phyloP scores from a whole-genome alignment of 1,284 basidiomycete species.

The Microbotryomycetes sp. region DNA sequence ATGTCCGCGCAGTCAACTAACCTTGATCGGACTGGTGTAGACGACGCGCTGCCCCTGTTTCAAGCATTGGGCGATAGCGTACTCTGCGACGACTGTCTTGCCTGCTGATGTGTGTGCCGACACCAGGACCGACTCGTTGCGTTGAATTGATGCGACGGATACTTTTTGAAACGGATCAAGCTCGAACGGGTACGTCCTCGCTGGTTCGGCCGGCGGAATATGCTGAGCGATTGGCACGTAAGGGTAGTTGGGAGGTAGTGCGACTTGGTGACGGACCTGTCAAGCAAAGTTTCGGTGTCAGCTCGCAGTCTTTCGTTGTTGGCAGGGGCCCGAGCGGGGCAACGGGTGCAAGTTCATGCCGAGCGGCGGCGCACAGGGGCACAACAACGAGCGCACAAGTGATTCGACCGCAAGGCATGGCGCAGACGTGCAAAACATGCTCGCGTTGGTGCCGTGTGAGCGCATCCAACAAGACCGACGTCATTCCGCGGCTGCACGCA shows the following conservation, averaged over 20 bases:
- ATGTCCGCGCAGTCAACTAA: slow-evolving; percentile 44
- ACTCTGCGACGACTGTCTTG: slow-evolving; percentile 98
- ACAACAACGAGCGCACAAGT: background rate
- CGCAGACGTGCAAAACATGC: too few species aligned
- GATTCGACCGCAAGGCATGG: background rate
- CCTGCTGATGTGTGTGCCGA: slow-evolving; percentile 99
- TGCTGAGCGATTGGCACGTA: slow-evolving; percentile 89
- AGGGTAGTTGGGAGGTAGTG: slow-evolving; percentile 83
- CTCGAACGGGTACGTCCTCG: slow-evolving; percentile 87
- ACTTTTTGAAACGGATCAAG: slow-evolving; percentile 97
- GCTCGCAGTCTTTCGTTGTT: background rate
- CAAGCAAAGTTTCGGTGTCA: background rate
- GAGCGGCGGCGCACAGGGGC: slow-evolving; percentile 3
- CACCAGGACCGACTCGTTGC: slow-evolving; percentile 94
- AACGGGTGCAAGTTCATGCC: too few species aligned
- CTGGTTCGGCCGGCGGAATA: slow-evolving; percentile 83
- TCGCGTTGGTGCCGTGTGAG: too few species aligned
- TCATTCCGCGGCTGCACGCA: too few species aligned
- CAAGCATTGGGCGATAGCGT: slow-evolving; percentile 95
- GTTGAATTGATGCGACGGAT: slow-evolving; percentile 87
- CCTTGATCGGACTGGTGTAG: slow-evolving; percentile 99
- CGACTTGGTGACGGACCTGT: slow-evolving; percentile 87
- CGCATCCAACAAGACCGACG: too few species aligned
- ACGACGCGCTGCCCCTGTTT: slow-evolving; percentile 90
- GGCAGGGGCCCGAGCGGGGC: background rate